Conservation (phyloP, 2,329 filamentous ascomycete species). For the Cladosporium sp. region DNA sequence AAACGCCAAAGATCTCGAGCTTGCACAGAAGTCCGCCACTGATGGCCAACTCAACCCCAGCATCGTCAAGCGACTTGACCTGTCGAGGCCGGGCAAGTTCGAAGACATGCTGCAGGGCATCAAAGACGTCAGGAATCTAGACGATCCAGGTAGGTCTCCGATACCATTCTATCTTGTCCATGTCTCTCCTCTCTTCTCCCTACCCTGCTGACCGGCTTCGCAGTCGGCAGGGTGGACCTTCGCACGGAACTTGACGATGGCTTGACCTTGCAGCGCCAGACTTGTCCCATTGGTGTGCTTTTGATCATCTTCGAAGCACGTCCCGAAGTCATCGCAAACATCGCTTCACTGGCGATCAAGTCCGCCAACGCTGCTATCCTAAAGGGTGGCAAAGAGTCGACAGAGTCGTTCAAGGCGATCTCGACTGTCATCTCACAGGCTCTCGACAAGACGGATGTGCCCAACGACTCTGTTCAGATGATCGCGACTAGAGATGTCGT, state of each 20-base stretch:
- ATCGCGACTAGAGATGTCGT: constrained; percentile 92
- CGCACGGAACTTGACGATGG: constrained; percentile 84
- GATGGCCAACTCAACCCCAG: constrained; percentile 76
- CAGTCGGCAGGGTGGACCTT: constrained; percentile 81
- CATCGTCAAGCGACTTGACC: constrained; percentile 82
- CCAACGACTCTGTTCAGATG: constrained; percentile 85
- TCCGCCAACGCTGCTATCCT: constrained; percentile 96
- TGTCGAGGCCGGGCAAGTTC: constrained; percentile 85
- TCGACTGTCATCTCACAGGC: constrained; percentile 79
- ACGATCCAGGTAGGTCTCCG: constrained; percentile 72
- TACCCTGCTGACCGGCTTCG: constrained; percentile 32
- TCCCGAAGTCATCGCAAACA: constrained; percentile 97
- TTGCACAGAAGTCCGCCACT: constrained; percentile 70
- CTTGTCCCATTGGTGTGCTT: constrained; percentile 94
- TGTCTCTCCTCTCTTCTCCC: constrained; percentile 13
- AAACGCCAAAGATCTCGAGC: constrained; percentile 78
- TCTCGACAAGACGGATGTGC: constrained; percentile 70
- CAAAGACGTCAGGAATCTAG: constrained; percentile 76
- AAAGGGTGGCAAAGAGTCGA: constrained; percentile 96
- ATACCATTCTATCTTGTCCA: not conserved
- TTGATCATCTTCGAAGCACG: constrained; percentile 98
- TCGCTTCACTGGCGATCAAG: constrained; percentile 92
- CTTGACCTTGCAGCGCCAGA: constrained; percentile 80
- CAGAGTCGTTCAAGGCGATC: constrained; percentile 90
- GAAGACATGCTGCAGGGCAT: constrained; percentile 98